Evolutionary conservation across 345 rosid species (phyloP), one percentile per base, ranked within the genome.

Genomic region (Aurinia saxatilis): DNA sequence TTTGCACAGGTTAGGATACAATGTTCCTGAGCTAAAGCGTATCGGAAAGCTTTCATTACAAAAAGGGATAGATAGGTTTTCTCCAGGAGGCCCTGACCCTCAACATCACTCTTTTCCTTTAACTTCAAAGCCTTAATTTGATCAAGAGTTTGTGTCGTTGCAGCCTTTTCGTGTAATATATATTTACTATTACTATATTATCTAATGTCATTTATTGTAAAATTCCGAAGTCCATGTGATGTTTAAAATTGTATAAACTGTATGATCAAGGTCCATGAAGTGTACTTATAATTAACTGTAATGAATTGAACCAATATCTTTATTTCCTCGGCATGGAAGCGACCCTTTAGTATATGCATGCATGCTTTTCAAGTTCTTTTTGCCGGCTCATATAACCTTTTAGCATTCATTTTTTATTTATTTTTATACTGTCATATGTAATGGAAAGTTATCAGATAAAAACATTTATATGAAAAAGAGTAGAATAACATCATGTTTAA

Each of bases 21-120:
- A 64, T 56, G 54, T 71, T 33, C 31, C 75, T 12, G 65, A 56
- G 23, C 54, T 63, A 49, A 57, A 41, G 6, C 59, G 75, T 33
- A 50, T 63, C 42, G 65, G 65, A 27, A 46, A 57, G 40, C 21
- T 56, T 39, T 71, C 65, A 3, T 8, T 6, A 9, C 23, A 9
- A 48, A 64, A 51, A 2, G 35, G 64, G 7, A 14, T 71, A 0
- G 52, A 71, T 42, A 63, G 70, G 46, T 63, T 71, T 57, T 71
- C 75, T 41, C 75, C 75, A 34, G 75, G 75, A 49, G 75, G 75
- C 5, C 75, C 75, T 40, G 75, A 71, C 40, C 70, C 75, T 71
- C 75, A 71, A 27, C 75, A 71, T 71, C 75, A 71, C 65, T 63
- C 65, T 41, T 23, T 56, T 64, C 70, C 48, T 40, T 56, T 63